phyloP scores from a whole-genome alignment of 1,284 basidiomycete genomes.

The Xerocomus nothofagi region DNA sequence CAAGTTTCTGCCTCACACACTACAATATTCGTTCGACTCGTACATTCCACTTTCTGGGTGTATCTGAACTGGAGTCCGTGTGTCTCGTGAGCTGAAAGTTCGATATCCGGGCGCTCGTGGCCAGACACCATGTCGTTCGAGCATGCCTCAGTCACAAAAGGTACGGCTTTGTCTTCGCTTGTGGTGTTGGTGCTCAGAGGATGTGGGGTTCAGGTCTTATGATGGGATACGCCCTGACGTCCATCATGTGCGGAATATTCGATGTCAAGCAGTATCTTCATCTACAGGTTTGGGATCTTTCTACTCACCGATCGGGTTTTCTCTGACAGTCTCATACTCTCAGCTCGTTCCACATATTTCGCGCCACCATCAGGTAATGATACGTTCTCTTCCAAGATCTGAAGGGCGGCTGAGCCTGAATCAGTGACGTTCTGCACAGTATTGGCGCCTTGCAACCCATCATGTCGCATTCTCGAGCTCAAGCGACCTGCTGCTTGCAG shows the following conservation, averaged over 20 bases:
- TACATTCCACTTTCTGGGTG: not conserved
- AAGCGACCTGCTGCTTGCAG: constrained; percentile 79
- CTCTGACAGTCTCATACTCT: constrained; percentile 9
- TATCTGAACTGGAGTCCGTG: not conserved
- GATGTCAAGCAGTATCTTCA: constrained; percentile 88
- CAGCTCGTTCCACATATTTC: constrained; percentile 72
- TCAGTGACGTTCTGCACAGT: constrained; percentile 47
- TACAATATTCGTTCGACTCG: not conserved
- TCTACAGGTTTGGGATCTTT: constrained; percentile 56
- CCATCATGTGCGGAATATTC: constrained; percentile 73
- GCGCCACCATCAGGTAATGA: constrained; percentile 62
- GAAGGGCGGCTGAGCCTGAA: constrained; percentile 25
- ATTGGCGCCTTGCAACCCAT: constrained; percentile 80
- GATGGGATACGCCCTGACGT: constrained; percentile 65
- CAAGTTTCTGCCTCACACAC: not conserved
- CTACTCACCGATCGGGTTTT: constrained; percentile 2
- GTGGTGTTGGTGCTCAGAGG: not conserved
- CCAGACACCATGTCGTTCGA: constrained; percentile 64
- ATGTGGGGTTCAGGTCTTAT: constrained; percentile 61
- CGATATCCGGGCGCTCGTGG: not conserved
- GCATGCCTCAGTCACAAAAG: constrained; percentile 78
- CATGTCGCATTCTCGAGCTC: constrained; percentile 82
- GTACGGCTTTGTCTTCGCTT: constrained; percentile 35
- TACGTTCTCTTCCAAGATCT: not conserved
- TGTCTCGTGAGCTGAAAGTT: not conserved